Base-by-base conservation (phyloP, 2,329 filamentous ascomycete genomes). In the Scedosporium apiospermum region DNA sequence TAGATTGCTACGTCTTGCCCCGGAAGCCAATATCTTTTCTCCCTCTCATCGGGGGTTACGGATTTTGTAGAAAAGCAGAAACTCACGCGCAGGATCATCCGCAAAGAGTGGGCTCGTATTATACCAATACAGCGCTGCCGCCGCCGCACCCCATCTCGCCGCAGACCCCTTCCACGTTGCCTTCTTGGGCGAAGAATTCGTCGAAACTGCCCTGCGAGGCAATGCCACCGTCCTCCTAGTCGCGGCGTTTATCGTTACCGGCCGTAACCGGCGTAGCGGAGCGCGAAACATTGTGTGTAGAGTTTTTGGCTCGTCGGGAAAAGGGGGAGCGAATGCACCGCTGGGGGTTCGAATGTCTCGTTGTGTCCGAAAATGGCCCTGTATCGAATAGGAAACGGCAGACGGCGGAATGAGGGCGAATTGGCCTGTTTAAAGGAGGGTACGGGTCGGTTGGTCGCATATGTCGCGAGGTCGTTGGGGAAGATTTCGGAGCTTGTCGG, bases 91-190 rank as follows among this genome's bases (percentile, higher is more conserved):
- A 42, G 87, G 84, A 74, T 96, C 88, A 69, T 97, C 91, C 16
- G 92, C 90, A 74, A 98, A 98, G 23, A 91, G 80, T 62, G 87
- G 84, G 70, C 88, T 93, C 6, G 92, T 97, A 79, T 92, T 96
- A 76, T 98, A 99, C 76, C 90, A 97, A 78, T 98, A 99, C 59
- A 98, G 78, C 57, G 88, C 86, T 21, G 83, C 91, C 64, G 80
- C 81, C 0, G 91, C 93, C 63, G 95, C 72, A 67, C 86, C 90
- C 84, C 91, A 88, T 78, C 93, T 84, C 69, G 84, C 73, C 3
- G 81, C 82, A 60, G 86, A 81, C 73, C 86, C 88, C 82, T 93
- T 96, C 90, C 91, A 96, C 72, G 87, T 89, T 73, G 91, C 80
- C 69, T 85, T 85, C 77, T 86, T 90, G 71, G 84, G 78, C 67